Conservation (phyloP, 2,329 filamentous ascomycete species). For the Fusarium drepaniforme region DNA sequence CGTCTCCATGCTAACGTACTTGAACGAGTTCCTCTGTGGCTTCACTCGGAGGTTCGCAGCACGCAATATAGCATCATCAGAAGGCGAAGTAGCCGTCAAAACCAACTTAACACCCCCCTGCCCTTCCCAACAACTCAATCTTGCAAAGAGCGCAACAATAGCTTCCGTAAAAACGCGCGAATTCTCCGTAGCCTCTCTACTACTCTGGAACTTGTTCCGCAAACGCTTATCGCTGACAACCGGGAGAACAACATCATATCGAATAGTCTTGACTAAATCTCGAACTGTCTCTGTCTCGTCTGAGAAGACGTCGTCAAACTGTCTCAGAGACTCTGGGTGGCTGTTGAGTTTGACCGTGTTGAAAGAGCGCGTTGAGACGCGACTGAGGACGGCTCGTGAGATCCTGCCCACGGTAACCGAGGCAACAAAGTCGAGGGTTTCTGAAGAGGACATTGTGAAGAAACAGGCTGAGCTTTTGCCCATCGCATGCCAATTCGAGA, state of each 20-base stretch:
- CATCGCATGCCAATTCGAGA: neutral
- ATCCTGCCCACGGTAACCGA: neutral
- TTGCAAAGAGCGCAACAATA: neutral
- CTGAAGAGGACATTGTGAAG: neutral
- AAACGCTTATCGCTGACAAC: neutral
- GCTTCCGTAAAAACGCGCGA: neutral
- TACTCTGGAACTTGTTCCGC: neutral
- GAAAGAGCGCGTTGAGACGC: neutral
- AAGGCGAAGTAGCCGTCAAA: neutral
- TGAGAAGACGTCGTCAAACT: neutral
- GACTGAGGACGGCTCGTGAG: neutral
- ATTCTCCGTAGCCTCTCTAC: neutral
- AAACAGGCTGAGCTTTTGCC: neutral
- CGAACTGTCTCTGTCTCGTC: neutral
- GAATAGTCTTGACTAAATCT: neutral
- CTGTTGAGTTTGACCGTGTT: neutral
- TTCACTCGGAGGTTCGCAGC: neutral
- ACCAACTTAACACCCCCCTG: neutral
- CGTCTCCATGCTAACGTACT: neutral
- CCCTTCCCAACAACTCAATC: neutral
- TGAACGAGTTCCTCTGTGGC: neutral
- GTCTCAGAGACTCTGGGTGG: neutral
- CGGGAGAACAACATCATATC: neutral
- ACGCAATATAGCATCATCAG: neutral
- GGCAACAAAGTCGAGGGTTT: conserved; percentile 3